Percentiles rank a stretch among this genome's conserved stretches.
Conservation (phyloP, 495 filamentous ascomycete species). For the Cryomyces antarcticus region DNA sequence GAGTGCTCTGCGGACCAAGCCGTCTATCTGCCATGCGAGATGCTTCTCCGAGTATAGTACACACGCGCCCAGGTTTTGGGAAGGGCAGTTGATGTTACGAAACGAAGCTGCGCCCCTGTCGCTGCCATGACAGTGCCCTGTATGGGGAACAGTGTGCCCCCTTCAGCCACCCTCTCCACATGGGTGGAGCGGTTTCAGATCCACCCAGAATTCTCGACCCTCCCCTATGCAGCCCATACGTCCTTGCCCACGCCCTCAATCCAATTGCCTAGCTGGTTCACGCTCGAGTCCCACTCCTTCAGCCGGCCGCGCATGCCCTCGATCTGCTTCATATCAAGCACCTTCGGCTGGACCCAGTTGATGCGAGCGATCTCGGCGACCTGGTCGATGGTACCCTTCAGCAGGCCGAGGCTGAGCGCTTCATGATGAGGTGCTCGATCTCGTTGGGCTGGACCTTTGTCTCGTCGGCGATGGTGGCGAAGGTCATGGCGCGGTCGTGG, state of each 20-base stretch:
- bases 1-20: too few relatives aligned
- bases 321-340: constrained; percentile 88
- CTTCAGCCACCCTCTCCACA: too few relatives aligned
- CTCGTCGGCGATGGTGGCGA: constrained; percentile 67
- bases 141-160: too few relatives aligned
- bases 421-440: constrained; percentile 97
- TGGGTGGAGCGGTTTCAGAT: too few relatives aligned
- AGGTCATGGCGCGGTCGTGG: constrained; percentile 85
- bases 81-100: too few relatives aligned
- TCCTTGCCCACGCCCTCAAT: constrained; percentile 78
- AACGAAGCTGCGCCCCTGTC: too few relatives aligned
- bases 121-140: not conserved
- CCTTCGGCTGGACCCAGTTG: constrained; percentile 97
- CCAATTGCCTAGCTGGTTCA: constrained; percentile 87
- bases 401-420: constrained; percentile 80
- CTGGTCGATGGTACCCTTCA: constrained; percentile 89
- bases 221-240: constrained; percentile 46
- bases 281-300: constrained; percentile 85
- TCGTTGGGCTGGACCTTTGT: constrained; percentile 79
- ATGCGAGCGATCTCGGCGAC: constrained; percentile 85
- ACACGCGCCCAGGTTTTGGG: too few relatives aligned
- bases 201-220: not conserved
- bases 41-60: too few relatives aligned
- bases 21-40: too few relatives aligned
- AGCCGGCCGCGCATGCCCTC: constrained; percentile 76